These are phyloP conservation scores for Austroboletus festivus DNA, from an alignment of 768 basidiomycete species.

Conservation along the genomic window DNA sequence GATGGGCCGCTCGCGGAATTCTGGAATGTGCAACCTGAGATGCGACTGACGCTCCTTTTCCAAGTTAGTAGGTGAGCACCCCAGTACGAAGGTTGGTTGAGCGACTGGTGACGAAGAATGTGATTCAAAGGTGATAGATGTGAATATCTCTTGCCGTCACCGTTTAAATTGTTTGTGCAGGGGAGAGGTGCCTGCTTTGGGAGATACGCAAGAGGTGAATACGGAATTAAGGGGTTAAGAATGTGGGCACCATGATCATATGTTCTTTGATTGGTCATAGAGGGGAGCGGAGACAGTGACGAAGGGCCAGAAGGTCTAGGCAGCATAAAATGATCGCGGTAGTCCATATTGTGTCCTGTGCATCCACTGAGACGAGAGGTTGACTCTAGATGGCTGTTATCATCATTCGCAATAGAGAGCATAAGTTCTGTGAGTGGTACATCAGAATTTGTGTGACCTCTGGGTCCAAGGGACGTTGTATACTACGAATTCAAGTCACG, in stretches of 20 bases:
- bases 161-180: too few species aligned
- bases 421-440: not conserved
- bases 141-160: too few species aligned
- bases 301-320: not conserved
- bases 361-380: not conserved
- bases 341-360: too few species aligned
- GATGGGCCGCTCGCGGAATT: too few species aligned
- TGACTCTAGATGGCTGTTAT: not conserved
- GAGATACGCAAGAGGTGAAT: not conserved
- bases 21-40: too few species aligned
- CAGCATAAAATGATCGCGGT: not conserved
- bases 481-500: not conserved
- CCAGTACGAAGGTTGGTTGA: not conserved
- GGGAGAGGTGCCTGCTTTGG: too few species aligned
- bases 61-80: not conserved
- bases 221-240: not conserved
- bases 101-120: not conserved
- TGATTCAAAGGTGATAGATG: too few species aligned
- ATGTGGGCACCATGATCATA: not conserved
- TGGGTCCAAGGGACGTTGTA: not conserved
- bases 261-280: not conserved
- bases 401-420: not conserved
- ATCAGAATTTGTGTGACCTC: not conserved
- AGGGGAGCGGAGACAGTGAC: not conserved
- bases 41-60: conserved; percentile 13